phyloP scores from a whole-genome alignment of 345 rosid species.

The Bruguiera parviflora region DNA sequence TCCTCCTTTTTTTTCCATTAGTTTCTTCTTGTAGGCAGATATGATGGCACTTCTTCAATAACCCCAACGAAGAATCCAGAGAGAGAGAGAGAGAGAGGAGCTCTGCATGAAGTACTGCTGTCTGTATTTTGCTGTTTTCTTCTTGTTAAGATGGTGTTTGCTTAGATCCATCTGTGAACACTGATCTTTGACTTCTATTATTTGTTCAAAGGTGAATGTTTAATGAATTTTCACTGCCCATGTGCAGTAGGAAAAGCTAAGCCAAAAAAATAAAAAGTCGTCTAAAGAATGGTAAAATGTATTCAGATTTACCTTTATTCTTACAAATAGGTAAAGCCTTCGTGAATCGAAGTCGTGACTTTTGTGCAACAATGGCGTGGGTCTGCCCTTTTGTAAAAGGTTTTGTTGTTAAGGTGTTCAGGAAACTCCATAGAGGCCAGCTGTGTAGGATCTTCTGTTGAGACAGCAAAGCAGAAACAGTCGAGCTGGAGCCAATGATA shows the following conservation, averaged over 20 bases:
- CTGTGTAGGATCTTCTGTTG: background rate
- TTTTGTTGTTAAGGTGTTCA: background rate
- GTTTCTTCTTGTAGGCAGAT: background rate
- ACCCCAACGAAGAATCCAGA: background rate
- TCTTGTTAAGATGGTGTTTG: too few species aligned
- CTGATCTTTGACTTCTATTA: constrained; percentile 20
- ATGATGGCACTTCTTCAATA: background rate
- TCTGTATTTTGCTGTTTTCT: too few species aligned
- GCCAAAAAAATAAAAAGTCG: background rate
- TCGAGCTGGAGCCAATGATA: background rate
- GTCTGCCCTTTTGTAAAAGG: too few species aligned
- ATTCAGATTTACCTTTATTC: too few species aligned
- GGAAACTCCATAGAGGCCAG: background rate
- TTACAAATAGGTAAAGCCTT: too few species aligned
- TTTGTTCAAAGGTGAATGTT: background rate
- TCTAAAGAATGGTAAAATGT: too few species aligned
- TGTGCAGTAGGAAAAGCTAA: background rate
- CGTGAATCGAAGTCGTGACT: too few species aligned
- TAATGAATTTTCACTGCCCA: constrained; percentile 1
- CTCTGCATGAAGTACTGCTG: background rate
- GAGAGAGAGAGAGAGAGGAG: background rate
- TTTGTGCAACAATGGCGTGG: too few species aligned
- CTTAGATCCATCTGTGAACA: constrained; percentile 15
- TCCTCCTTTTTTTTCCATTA: background rate
- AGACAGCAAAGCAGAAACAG: background rate